Base-by-base conservation (phyloP, 75 land plant genomes). In the Picea sitchensis region DNA sequence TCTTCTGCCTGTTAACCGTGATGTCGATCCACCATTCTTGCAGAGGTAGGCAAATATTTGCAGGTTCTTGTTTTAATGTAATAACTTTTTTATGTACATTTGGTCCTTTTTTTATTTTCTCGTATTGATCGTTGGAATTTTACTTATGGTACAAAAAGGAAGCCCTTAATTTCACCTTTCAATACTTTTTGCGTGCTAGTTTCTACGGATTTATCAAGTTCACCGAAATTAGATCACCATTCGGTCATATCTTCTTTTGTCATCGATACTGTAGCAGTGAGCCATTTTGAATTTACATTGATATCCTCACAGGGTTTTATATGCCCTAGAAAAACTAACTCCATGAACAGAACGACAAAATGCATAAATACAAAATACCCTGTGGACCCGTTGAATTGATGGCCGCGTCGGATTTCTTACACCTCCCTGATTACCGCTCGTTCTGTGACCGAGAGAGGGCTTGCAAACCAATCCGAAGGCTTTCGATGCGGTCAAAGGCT, bases 1-100 rank as follows among this genome's bases (percentile, higher is more conserved):
- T 8, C 88, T 94, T 61, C 92, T 92, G 91, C 89, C 94, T 32
- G 94, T 92, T 12, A 85, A 87, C 18, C 81, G 80, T 47, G 85
- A 81, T 26, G 67, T 84, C 44, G 79, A 91, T 30, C 78, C 89
- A 3, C 93, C 93, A 18, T 91, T 91, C 68, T 17, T 88, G 12
- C 4, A 18, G 8, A 69, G 41, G 73, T 69, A 69, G 20, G 51
- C 41, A 41, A 36, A 15, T 38, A 0, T 69, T 38, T 20, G 18
- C 62, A 18, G 60, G n/a, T 60, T 17, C 21, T 60, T 17, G n/a
- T 4, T 18, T n/a, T 60, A 18, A 17, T 60, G n/a, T 60, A 17
- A 4, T n/a, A 18, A 14, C 2, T 60, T 60, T 17, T 60, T 20
- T 60, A 5, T 20, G 11, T 51, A 9, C 11, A 9, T n/a, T 60